These are phyloP conservation scores for Sclerotinia borealis DNA, from an alignment of 2,329 filamentous ascomycete genomes.

Conservation along the genomic window DNA sequence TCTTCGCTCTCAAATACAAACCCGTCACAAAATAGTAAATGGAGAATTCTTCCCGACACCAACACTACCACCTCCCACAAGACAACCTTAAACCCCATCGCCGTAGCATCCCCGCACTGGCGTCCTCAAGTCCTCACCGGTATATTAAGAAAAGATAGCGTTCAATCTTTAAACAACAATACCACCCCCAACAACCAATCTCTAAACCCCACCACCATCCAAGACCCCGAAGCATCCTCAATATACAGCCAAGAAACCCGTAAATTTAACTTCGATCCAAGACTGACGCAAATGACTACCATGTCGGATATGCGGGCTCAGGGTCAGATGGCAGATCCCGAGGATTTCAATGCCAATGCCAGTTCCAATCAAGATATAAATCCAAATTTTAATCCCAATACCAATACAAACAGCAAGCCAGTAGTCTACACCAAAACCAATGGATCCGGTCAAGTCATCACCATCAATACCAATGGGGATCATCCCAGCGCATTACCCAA, in stretches of 20 bases:
- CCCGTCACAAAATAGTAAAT: constrained; percentile 12
- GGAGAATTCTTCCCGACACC: constrained; percentile 20
- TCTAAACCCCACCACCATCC: background rate
- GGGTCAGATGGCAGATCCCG: background rate
- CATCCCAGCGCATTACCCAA: constrained; percentile 28
- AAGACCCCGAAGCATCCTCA: background rate
- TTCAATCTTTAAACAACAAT: background rate
- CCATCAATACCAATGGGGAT: background rate
- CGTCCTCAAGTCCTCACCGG: constrained; percentile 16
- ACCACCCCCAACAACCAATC: background rate
- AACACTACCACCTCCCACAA: background rate
- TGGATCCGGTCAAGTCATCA: background rate
- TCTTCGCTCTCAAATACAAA: background rate
- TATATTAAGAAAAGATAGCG: constrained; percentile 6
- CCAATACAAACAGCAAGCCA: background rate
- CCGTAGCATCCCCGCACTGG: constrained; percentile 26
- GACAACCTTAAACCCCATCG: constrained; percentile 16
- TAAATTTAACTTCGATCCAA: background rate
- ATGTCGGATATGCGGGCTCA: constrained; percentile 25
- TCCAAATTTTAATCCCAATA: no score
- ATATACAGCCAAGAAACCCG: background rate
- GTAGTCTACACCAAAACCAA: background rate
- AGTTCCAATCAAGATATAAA: no score
- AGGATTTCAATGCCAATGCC: background rate
- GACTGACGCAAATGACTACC: constrained; percentile 14